Conservation (phyloP, 2,329 filamentous ascomycete species). For the Aspergillus terreus region DNA sequence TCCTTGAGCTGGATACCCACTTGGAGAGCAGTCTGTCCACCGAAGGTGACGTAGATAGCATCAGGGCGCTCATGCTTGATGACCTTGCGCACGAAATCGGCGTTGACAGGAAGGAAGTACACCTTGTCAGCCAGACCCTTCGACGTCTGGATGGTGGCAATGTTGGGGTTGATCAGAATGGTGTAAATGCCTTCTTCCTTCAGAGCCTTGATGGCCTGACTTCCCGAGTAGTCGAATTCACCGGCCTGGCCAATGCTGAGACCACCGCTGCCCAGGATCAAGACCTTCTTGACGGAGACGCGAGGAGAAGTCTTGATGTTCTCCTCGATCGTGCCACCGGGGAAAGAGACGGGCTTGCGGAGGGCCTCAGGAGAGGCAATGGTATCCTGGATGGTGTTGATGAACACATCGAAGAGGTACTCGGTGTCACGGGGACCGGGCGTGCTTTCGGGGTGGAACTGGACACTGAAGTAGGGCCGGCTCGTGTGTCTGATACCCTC, state of each 20-base stretch:
- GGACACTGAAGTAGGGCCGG: slow-evolving; percentile 96
- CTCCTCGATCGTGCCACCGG: slow-evolving; percentile 75
- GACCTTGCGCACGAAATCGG: slow-evolving; percentile 96
- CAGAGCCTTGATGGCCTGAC: slow-evolving; percentile 95
- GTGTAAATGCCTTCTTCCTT: slow-evolving; percentile 99
- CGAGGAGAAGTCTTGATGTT: slow-evolving; percentile 73
- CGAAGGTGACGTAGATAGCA: slow-evolving; percentile 96
- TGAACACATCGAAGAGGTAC: slow-evolving; percentile 95
- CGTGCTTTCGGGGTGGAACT: slow-evolving; percentile 97
- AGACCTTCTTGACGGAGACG: slow-evolving; percentile 86
- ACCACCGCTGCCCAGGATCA: slow-evolving; percentile 90
- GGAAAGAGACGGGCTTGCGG: slow-evolving; percentile 73
- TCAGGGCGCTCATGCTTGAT: slow-evolving; percentile 92
- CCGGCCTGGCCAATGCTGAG: slow-evolving; percentile 96
- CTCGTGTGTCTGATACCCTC: slow-evolving; percentile 88
- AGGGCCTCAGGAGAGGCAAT: slow-evolving; percentile 65
- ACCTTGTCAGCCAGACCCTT: slow-evolving; percentile 98
- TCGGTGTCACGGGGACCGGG: slow-evolving; percentile 94
- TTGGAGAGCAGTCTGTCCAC: slow-evolving; percentile 93
- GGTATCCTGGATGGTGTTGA: slow-evolving; percentile 73
- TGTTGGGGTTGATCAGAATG: slow-evolving; percentile 97
- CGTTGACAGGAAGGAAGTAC: slow-evolving; percentile 95
- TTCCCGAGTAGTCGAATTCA: slow-evolving; percentile 98
- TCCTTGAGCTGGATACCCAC: slow-evolving; percentile 98
- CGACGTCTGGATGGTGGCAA: slow-evolving; percentile 97